These are phyloP conservation scores for Knoxia roxburghii DNA, from an alignment of 257 asterid genomes.

Conservation along the genomic window DNA sequence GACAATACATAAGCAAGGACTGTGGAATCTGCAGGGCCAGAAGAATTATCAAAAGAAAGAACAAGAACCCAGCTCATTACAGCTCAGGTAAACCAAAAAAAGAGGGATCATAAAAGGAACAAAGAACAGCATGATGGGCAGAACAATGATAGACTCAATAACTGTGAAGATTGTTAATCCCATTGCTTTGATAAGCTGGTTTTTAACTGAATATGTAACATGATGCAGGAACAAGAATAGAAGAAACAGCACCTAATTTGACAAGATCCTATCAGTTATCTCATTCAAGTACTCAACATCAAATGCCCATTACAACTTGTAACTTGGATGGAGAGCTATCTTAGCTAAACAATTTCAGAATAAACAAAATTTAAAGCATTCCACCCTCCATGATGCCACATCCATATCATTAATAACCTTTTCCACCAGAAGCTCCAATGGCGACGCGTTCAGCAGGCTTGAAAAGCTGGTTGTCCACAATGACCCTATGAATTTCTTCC, in stretches of 20 bases:
- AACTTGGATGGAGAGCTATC: neutral
- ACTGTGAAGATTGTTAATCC: neutral
- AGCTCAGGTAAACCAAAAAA: neutral
- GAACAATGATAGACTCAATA: neutral
- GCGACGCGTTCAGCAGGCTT: conserved; percentile 87
- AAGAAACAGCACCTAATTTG: neutral
- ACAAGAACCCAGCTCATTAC: neutral
- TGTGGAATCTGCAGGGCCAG: conserved; percentile 68
- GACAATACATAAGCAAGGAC: conserved; percentile 95
- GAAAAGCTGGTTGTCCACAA: conserved; percentile 73
- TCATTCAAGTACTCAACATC: neutral
- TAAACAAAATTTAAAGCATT: neutral
- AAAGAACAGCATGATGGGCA: neutral
- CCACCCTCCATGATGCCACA: neutral
- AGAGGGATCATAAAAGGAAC: neutral
- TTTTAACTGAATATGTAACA: neutral
- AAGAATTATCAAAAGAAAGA: neutral
- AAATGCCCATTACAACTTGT: neutral
- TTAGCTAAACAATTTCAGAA: neutral
- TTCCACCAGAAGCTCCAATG: conserved; percentile 99
- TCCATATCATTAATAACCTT: conserved; percentile 37
- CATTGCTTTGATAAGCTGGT: neutral
- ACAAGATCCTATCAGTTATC: neutral
- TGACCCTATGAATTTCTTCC: conserved; percentile 79
- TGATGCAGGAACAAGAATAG: neutral